phyloP scores from a whole-genome alignment of 148 eudicot species.

The Hydrangea macrophylla region DNA sequence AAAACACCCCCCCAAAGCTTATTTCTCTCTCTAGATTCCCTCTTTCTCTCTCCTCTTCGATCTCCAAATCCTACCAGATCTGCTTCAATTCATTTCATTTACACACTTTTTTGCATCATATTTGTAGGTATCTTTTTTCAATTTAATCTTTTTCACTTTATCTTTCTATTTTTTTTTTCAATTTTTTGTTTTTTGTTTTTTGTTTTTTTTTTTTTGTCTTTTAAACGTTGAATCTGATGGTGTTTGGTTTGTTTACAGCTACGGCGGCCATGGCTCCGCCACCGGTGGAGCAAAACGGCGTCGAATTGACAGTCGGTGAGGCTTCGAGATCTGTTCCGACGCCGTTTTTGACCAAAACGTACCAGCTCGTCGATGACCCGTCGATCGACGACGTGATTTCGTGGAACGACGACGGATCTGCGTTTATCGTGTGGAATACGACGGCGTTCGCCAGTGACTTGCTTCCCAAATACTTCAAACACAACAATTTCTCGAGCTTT shows the following conservation, averaged over 20 bases:
- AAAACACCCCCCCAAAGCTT: neutral
- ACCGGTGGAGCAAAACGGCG: conserved; percentile 37
- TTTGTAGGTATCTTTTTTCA: neutral
- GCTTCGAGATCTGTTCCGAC: conserved; percentile 64
- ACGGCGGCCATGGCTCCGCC: conserved; percentile 34
- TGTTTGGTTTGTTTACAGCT: neutral
- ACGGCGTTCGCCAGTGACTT: conserved; percentile 90
- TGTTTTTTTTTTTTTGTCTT: neutral
- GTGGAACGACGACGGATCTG: conserved; percentile 93
- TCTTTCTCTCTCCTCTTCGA: neutral
- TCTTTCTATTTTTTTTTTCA: neutral
- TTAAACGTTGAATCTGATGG: too few species aligned
- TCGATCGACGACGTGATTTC: conserved; percentile 73
- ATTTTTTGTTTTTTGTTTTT: too few species aligned
- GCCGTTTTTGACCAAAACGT: conserved; percentile 84
- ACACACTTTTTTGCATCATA: too few species aligned
- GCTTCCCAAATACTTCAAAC: conserved; percentile 87
- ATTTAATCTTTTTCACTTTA: neutral
- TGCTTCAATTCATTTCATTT: neutral
- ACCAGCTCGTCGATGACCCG: conserved; percentile 71
- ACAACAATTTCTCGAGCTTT: conserved; percentile 91
- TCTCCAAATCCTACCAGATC: neutral
- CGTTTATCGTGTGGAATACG: conserved; percentile 83
- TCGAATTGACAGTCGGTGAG: conserved; percentile 35
- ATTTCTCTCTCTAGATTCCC: too few species aligned